phyloP scores from a whole-genome alignment of 345 rosid species.

The Citrus reticulata region DNA sequence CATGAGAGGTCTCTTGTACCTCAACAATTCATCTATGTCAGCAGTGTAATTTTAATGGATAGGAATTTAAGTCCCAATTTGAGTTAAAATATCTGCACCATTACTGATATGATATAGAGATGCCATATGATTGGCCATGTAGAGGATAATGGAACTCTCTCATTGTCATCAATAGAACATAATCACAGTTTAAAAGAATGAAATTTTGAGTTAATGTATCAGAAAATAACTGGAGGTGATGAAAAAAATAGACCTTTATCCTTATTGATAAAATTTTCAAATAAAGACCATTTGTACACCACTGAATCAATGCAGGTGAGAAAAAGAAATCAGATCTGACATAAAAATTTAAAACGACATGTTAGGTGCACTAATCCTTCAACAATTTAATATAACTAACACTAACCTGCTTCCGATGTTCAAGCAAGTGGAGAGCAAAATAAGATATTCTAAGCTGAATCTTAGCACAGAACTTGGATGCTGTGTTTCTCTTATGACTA shows the following conservation, averaged over 20 bases:
- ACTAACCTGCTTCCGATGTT: conserved; percentile 63
- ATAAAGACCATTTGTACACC: not conserved
- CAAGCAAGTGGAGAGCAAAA: conserved; percentile 68
- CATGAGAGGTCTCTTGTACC: not conserved
- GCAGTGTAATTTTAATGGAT: not conserved
- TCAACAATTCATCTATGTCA: not conserved
- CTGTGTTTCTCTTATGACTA: conserved; percentile 37
- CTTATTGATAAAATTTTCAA: not conserved
- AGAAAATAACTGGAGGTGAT: not conserved
- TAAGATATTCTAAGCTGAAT: conserved; percentile 61
- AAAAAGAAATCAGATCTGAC: not conserved
- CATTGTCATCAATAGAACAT: not conserved
- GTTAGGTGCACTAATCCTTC: not conserved
- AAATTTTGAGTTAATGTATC: not conserved
- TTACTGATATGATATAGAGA: not conserved
- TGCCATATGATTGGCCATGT: not conserved
- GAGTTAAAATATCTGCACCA: not conserved
- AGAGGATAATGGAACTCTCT: not conserved
- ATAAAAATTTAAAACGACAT: not conserved
- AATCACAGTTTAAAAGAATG: not conserved
- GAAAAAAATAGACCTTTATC: not conserved
- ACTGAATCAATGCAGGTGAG: not conserved
- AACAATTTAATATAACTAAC: not conserved
- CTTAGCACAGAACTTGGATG: conserved; percentile 47
- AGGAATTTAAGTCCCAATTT: not conserved